Evolutionary conservation across 164 flowering plant genomes (phyloP), one percentile per base, ranked within the genome.

Genomic region (Annona squamosa): DNA sequence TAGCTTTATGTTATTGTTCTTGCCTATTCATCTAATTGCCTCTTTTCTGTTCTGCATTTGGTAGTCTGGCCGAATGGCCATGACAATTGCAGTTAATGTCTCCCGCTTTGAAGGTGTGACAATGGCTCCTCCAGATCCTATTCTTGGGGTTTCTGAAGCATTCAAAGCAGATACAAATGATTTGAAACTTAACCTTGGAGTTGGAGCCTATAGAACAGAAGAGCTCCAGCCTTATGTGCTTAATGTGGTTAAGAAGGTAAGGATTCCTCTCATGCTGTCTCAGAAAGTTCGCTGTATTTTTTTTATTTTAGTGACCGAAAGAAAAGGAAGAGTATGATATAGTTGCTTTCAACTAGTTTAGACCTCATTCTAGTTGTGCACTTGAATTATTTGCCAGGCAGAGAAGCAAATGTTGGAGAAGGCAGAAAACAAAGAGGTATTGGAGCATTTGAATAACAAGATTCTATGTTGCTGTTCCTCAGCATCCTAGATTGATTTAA

Each of bases 111-210:
- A 91, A 79, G 90, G 88, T 3, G 79, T 94, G 70, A 80, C 94
- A 67, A 91, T 94, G 99, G 99, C 99, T 74, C 99, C 99, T 59
- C 96, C 98, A 19, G 99, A 94, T 72, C 99, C 99, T 12, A 94
- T 94, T 82, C 93, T 94, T 72, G 99, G 99, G 75, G 99, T 92
- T 75, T 90, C 97, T 74, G 99, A 94, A 81, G 99, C 99, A 77
- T 94, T 92, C 77, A 92, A 74, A 80, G 97, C 97, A 69, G 96
- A 91, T 80, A 89, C 83, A 2, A 71, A 82, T 77, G 87, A 83
- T 42, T 62, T 70, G 82, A 94, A 94, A 84, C 97, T 94, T 76
- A 94, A 94, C 79, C 97, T 94, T 82, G 99, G 99, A 65, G 99
- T 94, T 73, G 99, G 99, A 48, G 99, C 99, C 47, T 94, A 94